A percentile compares a stretch with the other conserved stretches of the same genome.
Conservation (phyloP, 192 early-diverging fungal genomes). For the Coemansia javaensis region DNA sequence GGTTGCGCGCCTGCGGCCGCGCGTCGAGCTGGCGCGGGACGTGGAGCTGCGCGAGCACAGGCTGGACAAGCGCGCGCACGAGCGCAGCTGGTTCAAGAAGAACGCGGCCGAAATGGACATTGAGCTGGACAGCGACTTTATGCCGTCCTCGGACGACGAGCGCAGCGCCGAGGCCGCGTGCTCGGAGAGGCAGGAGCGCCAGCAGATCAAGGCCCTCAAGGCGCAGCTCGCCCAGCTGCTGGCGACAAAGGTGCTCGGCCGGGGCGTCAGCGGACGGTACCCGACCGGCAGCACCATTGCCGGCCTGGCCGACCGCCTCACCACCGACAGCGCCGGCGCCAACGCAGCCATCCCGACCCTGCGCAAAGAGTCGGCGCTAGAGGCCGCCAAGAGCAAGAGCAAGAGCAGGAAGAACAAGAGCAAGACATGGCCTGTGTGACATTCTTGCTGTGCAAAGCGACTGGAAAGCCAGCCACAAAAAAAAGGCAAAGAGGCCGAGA, state of each 20-base stretch:
- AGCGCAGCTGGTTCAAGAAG: constrained; percentile 73
- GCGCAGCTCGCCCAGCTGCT: constrained; percentile 21
- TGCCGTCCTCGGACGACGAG: constrained; percentile 41
- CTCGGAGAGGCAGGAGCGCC: constrained; percentile 16
- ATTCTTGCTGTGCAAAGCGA: too few species aligned
- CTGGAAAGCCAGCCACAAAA: too few species aligned
- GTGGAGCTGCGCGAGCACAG: constrained; percentile 79
- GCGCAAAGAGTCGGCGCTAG: constrained; percentile 37
- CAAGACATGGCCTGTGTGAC: constrained; percentile 11
- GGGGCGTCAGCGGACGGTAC: constrained; percentile 55
- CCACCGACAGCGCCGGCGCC: constrained; percentile 26
- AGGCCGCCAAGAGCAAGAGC: constrained; percentile 9
- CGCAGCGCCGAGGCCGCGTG: constrained; percentile 12
- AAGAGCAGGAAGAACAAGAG: constrained; percentile 6
- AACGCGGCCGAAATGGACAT: constrained; percentile 77
- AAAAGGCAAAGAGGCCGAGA: neutral
- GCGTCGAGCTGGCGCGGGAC: constrained; percentile 73
- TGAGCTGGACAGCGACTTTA: constrained; percentile 68
- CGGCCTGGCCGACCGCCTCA: constrained; percentile 60
- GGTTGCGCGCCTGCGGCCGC: constrained; percentile 64
- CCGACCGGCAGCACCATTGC: constrained; percentile 59
- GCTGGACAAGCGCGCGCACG: constrained; percentile 60
- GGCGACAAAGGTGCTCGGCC: constrained; percentile 24
- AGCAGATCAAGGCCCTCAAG: constrained; percentile 26
- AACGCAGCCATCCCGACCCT: constrained; percentile 27